Percentiles rank a stretch among this genome's conserved stretches.
These are phyloP conservation scores for Tetrahymena elliotti DNA, from an alignment of 73 alveolate species.

Conservation along the genomic window DNA sequence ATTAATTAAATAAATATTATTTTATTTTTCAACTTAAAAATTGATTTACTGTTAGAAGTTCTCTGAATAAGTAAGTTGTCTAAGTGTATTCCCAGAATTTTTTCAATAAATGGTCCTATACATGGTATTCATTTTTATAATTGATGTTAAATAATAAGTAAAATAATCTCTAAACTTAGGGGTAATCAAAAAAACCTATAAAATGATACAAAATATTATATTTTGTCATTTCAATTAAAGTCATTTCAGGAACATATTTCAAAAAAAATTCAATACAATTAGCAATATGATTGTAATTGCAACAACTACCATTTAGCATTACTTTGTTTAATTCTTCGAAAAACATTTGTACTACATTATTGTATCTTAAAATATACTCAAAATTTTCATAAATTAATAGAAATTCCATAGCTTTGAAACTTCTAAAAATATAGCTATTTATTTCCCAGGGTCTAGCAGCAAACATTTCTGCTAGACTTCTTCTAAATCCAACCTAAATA, in stretches of 20 bases:
- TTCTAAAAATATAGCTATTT: not conserved
- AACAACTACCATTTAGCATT: not conserved
- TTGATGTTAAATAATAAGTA: not conserved
- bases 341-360: not conserved
- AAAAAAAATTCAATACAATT: not conserved
- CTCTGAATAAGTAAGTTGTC: not conserved
- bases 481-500: not conserved
- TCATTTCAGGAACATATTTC: not conserved
- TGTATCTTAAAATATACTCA: not conserved
- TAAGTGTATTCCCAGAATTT: not conserved
- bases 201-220: not conserved
- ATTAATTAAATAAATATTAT: not conserved
- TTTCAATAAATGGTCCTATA: not conserved
- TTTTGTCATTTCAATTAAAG: not conserved
- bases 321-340: not conserved
- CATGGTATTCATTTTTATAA: not conserved
- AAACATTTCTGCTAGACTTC: not conserved
- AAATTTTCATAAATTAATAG: not conserved
- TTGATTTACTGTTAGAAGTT: not conserved
- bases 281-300: not conserved
- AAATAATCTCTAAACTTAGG: not conserved
- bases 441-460: not conserved
- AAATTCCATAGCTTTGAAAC: not conserved
- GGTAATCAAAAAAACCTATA: not conserved
- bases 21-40: not conserved